Evolutionary conservation across 768 basidiomycete genomes (phyloP).

Genomic region (Infundibulicybe gibba): DNA sequence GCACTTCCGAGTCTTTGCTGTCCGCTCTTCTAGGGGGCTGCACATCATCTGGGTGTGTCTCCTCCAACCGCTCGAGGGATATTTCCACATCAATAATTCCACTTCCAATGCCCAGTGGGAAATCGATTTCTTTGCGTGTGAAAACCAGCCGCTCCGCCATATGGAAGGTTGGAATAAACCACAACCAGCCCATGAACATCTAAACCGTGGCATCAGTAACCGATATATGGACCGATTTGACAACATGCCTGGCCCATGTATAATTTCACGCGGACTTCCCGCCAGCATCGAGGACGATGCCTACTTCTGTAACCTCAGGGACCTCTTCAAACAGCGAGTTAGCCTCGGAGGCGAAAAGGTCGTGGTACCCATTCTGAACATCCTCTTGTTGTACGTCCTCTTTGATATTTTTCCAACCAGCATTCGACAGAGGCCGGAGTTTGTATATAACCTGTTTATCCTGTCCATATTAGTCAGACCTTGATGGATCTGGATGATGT

Average conservation of each 20-base stretch:
- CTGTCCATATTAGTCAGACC: slow-evolving; percentile 19
- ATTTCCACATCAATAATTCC: slow-evolving; percentile 64
- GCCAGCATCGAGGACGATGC: slow-evolving; percentile 58
- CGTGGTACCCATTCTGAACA: slow-evolving; percentile 10
- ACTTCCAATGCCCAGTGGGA: slow-evolving; percentile 70
- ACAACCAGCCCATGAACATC: slow-evolving; percentile 81
- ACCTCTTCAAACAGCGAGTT: slow-evolving; percentile 41
- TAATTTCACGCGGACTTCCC: slow-evolving; percentile 69
- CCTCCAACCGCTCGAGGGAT: slow-evolving; percentile 44
- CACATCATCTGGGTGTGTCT: slow-evolving; percentile 1
- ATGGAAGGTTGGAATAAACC: slow-evolving; percentile 86
- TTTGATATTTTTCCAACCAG: slow-evolving; percentile 37
- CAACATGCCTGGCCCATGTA: slow-evolving; percentile 62
- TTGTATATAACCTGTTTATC: slow-evolving; percentile 36
- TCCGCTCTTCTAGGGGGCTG: slow-evolving; percentile 1
- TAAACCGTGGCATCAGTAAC: slow-evolving; percentile 19
- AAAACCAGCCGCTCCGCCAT: slow-evolving; percentile 53
- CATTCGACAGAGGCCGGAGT: slow-evolving; percentile 42
- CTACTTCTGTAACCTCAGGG: slow-evolving; percentile 22
- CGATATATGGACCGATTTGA: slow-evolving; percentile 1
- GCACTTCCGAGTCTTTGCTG: background rate
- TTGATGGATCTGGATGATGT: background rate
- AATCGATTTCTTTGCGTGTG: slow-evolving; percentile 67
- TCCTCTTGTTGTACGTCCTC: slow-evolving; percentile 25
- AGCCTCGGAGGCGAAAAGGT: slow-evolving; percentile 34